Evolutionary conservation across 1,139 yeast genomes (phyloP), one percentile per base, ranked within the genome.

Genomic region (Debaryomyces singareniensis): DNA sequence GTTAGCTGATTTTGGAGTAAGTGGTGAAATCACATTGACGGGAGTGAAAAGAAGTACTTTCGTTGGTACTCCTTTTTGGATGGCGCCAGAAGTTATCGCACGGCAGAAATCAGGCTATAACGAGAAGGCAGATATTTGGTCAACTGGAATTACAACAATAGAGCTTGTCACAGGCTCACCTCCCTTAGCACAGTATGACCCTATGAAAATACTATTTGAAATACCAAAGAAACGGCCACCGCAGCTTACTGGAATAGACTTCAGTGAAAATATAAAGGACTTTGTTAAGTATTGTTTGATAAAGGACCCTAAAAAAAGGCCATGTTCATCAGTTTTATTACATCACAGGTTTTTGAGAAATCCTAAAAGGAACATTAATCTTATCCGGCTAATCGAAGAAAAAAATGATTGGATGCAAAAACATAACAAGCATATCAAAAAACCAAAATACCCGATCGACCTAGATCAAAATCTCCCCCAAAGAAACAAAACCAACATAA

Each of bases 41-140:
- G 62, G 66, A 29, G 65, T 69, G 31, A 74, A 72, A 39, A 71
- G 78, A 40, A 67, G 73, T 36, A 84, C 94, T 0, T 79, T 84
- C 62, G 95, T 84, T 21, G 95, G 95, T 0, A 84, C 95, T 0
- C 95, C 95, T 13, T 83, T 75, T 52, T 85, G 95, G 95, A 85
- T 85, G 95, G 95, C 95, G 0, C 95, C 95, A 0, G 95, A 85
- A 47, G 81, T 84, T 18, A 79, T 85, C 15, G 48, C 59, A 3
- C 56, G 71, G 33, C 48, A 58, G 11, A 44, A 47, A 16, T 53
- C 55, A 12, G 89, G 89, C 1, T 82, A 85, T 47, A 69, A 82
- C 48, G 82, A 78, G 42, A 83, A 79, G 47, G 93, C 86, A 3
- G 95, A 85, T 48, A 80, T 85, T 31, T 85, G 95, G 95, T 83